Base-by-base conservation (phyloP, 148 eudicot species). In the Spergularia marina region DNA sequence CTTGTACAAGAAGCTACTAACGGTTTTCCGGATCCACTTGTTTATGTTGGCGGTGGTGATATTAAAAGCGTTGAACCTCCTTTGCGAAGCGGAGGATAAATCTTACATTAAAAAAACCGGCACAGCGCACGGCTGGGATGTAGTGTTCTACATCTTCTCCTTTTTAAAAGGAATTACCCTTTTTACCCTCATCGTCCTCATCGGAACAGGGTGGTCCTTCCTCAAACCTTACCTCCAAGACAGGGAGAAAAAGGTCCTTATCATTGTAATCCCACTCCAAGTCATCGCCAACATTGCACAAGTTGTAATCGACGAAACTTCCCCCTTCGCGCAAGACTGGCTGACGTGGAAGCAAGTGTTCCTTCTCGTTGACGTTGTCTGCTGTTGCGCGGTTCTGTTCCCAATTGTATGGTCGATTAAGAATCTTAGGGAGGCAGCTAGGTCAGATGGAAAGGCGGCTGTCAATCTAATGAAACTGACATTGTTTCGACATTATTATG, bases 131-230 rank as follows among this genome's bases (percentile, higher is more conserved):
- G 97, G 97, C 0, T 91, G 97, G 97, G 97, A 91, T 69, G 88
- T 91, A 0, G 55, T 90, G 79, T 91, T 91, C 60, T 91, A 91
- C 77, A 80, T 91, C 0, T 91, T 90, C 68, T 83, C 86, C 18
- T 91, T 90, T 44, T 47, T 91, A 63, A 89, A 84, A 61, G 97
- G 88, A 3, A 83, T 90, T 5, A 78, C 78, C 6, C 66, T 91
- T 73, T 91, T 91, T 59, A 88, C 97, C 3, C 40, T 91, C 83
- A 91, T 91, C 52, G 97, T 91, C n/a, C 80, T 91, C 82, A 88
- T 91, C 59, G 97, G 97, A 34, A 91, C 97, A 2, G 97, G 97
- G 0, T 91, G 97, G 97, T 91, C 97, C 8, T 89, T 91, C 65
- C 64, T 91, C 82, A 91, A 91, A 57, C 97, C 97, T 2, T 91